phyloP scores from a whole-genome alignment of 805 yeast species.

The Candida khao-thaluensis region DNA sequence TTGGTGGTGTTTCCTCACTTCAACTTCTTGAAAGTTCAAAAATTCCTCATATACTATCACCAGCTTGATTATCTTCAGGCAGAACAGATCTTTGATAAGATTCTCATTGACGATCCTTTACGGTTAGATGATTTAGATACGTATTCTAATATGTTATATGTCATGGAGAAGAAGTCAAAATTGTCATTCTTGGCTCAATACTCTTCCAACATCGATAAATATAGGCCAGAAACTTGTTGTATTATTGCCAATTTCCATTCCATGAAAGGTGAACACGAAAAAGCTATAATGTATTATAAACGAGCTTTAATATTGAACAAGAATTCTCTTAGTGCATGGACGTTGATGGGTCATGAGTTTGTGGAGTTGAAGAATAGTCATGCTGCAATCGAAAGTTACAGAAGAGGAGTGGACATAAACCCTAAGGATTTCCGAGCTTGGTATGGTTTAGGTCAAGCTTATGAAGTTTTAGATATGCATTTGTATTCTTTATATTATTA shows the following conservation, averaged over 20 bases:
- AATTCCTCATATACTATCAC: constrained; percentile 79
- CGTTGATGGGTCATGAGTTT: constrained; percentile 98
- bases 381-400: constrained; percentile 94
- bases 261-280: constrained; percentile 88
- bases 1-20: constrained; percentile 66
- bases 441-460: constrained; percentile 98
- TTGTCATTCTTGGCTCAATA: constrained; percentile 84
- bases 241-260: constrained; percentile 92
- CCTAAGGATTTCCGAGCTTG: constrained; percentile 91
- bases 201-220: constrained; percentile 77
- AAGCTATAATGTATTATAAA: constrained; percentile 88
- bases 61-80: constrained; percentile 82
- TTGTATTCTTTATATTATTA: constrained; percentile 88
- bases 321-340: constrained; percentile 89
- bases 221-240: constrained; percentile 93
- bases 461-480: constrained; percentile 94
- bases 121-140: constrained; percentile 89
- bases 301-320: constrained; percentile 82
- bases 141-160: constrained; percentile 92
- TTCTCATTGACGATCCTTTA: constrained; percentile 73
- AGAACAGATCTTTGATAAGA: constrained; percentile 72
- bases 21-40: constrained; percentile 72
- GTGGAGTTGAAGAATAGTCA: constrained; percentile 94
- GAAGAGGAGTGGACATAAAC: constrained; percentile 89
- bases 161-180: constrained; percentile 85